These are phyloP conservation scores for Albifimbria verrucaria DNA, from an alignment of 2,329 filamentous ascomycete species.

Conservation along the genomic window DNA sequence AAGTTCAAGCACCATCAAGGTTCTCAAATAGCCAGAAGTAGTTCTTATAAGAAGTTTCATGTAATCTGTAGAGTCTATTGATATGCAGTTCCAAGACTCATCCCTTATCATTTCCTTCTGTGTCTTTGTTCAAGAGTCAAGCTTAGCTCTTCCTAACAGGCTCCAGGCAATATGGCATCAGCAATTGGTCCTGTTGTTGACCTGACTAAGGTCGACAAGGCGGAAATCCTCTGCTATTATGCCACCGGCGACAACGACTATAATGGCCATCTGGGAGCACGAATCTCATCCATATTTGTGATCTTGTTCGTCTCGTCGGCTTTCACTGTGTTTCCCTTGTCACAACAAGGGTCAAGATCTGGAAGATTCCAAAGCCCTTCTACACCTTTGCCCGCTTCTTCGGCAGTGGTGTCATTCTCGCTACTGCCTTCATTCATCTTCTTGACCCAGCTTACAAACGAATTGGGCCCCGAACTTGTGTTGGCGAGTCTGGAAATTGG, in stretches of 20 bases:
- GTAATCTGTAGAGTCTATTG: too few relatives aligned
- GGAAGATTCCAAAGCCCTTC: constrained; percentile 27
- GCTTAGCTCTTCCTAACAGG: too few relatives aligned
- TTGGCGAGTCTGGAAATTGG: constrained; percentile 48
- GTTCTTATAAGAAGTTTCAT: too few relatives aligned
- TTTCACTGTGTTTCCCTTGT: constrained; percentile 66
- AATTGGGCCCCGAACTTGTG: constrained; percentile 34
- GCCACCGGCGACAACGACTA: constrained; percentile 56
- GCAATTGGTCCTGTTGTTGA: too few relatives aligned
- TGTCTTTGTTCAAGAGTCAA: too few relatives aligned
- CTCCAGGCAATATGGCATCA: too few relatives aligned
- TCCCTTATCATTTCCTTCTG: too few relatives aligned
- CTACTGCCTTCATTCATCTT: constrained; percentile 72
- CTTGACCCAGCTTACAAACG: constrained; percentile 28
- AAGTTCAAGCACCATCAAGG: too few relatives aligned
- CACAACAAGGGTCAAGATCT: constrained; percentile 40
- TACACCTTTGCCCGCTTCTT: constrained; percentile 74
- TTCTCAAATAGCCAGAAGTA: too few relatives aligned
- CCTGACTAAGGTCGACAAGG: too few relatives aligned
- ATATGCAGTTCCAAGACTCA: too few relatives aligned
- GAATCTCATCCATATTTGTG: constrained; percentile 72
- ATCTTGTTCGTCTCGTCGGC: constrained; percentile 61
- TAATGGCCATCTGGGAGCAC: constrained; percentile 57
- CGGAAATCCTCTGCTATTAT: too few relatives aligned
- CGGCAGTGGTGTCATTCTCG: constrained; percentile 73